Base-by-base conservation (phyloP, 305 asterid genomes). In the Solanum aculeatissimum region DNA sequence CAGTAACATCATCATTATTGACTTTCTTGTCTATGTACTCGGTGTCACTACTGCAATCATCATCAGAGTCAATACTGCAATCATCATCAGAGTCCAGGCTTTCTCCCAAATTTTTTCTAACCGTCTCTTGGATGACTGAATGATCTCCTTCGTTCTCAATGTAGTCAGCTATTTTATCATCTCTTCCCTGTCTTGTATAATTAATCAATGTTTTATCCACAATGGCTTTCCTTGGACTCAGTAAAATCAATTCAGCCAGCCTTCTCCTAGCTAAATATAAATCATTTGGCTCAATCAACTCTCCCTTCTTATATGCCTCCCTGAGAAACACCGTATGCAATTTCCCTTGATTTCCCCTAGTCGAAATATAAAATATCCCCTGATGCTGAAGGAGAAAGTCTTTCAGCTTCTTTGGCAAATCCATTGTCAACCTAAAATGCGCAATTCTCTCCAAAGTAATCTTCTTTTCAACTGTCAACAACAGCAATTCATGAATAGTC, bases 241-340 rank as follows among this genome's bases (percentile, higher is more conserved):
- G 74, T 79, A 93, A 87, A 21, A 92, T 91, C 91, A 96, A 87
- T 32, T 91, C 92, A 2, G 92, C 92, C 91, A 96, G 57, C 85
- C 88, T 94, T 91, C 97, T 93, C 92, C 98, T 92, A 0, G 98
- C 98, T 87, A 94, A 85, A 88, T 96, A 94, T 89, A 96, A 54
- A 84, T 89, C 96, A 84, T 94, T 96, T 0, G 93, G 94, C 81
- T 93, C 95, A 84, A 93, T 81, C 89, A 96, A 80, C 71, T 96
- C 98, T 19, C 99, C 98, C 85, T 93, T 96, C 93, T 71, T 92
- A 88, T 94, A 93, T 2, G 93, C 97, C 91, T 96, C 99, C 92
- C 97, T 93, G 83, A 96, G 91, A 83, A 96, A 96, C 62, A 94
- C 96, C 0, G 97, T 94, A 51, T 96, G 98, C 92, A 96, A 63